Evolutionary conservation across 129 eudicot genomes (phyloP), one percentile per base, ranked within the genome.

Genomic region (Tagetes patula): DNA sequence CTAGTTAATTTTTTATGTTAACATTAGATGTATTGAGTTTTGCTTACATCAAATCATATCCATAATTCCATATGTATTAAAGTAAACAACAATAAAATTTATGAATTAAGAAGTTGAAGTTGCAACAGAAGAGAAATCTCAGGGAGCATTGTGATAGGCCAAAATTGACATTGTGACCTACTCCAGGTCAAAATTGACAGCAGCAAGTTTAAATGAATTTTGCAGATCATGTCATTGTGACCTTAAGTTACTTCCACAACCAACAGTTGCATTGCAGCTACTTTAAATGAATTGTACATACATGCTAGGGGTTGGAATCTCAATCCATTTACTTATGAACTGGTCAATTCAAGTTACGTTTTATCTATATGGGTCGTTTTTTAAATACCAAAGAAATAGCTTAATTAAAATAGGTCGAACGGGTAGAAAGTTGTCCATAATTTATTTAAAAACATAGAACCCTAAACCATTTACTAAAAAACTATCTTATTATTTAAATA

Each of bases 31-130:
- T 31, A 27, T 3, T 31, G 39, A 55, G 4, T 55, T 14, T 38
- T 56, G 64, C 39, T 20, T 30, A 56, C 10, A 30, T 30, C 7
- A 8, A 13, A 56, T 56, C 38, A 56, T 56, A 56, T 32, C 0
- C 13, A 6, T 4, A 49, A 20, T 20, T 20, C 0, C 13, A 6
- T 53, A 42, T 9, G 32, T 55, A 55, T 20, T 6, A 10, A n/a
- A 53, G 36, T 55, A n/a, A 56, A 6, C n/a, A 56, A 31, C 31
- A 30, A 56, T 56, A 56, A 56, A 31, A 56, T 56, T 30, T 32
- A 56, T 56, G 38, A 56, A 30, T 31, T 8, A 56, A 56, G 13
- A 56, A 56, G 64, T n/a, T 56, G 61, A 55, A 55, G 36, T 55
- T 55, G 61, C 36, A 56, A 56, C 31, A 31, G 64, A 56, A 56